phyloP scores from a whole-genome alignment of 768 basidiomycete genomes.

The Kwoniella newhampshirensis region DNA sequence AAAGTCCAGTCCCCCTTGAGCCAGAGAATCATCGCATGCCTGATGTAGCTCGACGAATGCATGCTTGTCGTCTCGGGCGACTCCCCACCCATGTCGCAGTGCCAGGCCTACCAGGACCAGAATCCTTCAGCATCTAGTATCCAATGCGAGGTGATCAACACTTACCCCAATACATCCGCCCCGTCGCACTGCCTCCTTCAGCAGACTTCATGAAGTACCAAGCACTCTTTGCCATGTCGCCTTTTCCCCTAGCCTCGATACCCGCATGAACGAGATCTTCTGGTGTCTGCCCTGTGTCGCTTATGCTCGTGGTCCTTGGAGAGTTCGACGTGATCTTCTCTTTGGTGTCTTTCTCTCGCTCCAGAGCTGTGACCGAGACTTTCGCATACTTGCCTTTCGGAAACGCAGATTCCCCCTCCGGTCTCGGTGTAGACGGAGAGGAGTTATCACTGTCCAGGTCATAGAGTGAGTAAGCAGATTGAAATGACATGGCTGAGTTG shows the following conservation, averaged over 20 bases:
- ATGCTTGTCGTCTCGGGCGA: constrained; percentile 42
- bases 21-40: constrained; percentile 45
- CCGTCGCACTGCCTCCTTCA: constrained; percentile 46
- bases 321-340: constrained; percentile 24
- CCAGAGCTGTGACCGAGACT: constrained; percentile 32
- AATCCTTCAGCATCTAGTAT: neutral
- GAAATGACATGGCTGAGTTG: constrained; percentile 35
- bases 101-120: constrained; percentile 30
- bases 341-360: constrained; percentile 13
- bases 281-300: constrained; percentile 15
- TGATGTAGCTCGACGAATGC: constrained; percentile 44
- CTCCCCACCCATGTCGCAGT: constrained; percentile 49
- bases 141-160: constrained; percentile 1
- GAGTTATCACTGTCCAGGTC: constrained; percentile 37
- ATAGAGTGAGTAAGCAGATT: constrained; percentile 45
- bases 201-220: constrained; percentile 51
- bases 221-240: constrained; percentile 46
- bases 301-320: neutral
- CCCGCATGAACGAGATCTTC: constrained; percentile 44
- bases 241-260: constrained; percentile 41
- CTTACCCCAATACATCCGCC: constrained; percentile 51
- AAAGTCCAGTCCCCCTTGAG: constrained; percentile 27
- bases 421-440: constrained; percentile 20
- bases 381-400: constrained; percentile 40
- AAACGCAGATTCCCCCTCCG: constrained; percentile 28